phyloP scores from a whole-genome alignment of 2,329 filamentous ascomycete genomes.

The Cladosporium sp. region DNA sequence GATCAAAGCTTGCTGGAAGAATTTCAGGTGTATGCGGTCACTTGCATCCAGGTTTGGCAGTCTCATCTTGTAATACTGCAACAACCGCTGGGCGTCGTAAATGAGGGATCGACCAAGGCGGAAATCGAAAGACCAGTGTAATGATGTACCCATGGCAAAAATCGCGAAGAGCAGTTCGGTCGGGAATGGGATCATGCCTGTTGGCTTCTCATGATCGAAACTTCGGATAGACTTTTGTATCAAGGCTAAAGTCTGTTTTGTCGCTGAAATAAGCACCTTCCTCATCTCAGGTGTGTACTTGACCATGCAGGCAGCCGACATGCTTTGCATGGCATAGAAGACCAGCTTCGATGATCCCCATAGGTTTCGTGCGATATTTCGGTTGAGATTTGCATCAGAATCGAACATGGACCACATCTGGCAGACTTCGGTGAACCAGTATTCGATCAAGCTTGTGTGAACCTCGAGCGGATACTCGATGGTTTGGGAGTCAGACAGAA shows the following conservation, averaged over 20 bases:
- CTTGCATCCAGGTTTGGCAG: background rate
- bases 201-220: background rate
- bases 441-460: constrained; percentile 14
- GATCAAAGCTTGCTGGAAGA: constrained; percentile 5
- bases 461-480: background rate
- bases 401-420: constrained; percentile 19
- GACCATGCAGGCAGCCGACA: constrained; percentile 16
- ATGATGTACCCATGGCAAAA: constrained; percentile 17
- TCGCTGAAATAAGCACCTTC: background rate
- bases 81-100: background rate
- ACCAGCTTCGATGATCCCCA: constrained; percentile 15
- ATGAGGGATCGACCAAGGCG: background rate
- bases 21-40: background rate
- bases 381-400: constrained; percentile 16
- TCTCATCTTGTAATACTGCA: background rate
- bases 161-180: constrained; percentile 15
- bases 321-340: constrained; percentile 16
- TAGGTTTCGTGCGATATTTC: constrained; percentile 12
- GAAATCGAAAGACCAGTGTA: constrained; percentile 13
- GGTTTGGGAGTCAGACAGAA: background rate
- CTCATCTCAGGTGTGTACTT: constrained; percentile 15
- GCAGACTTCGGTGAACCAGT: constrained; percentile 19
- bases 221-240: background rate
- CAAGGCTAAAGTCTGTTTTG: background rate
- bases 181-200: constrained; percentile 3